Evolutionary conservation across 2,329 filamentous ascomycete genomes (phyloP), one percentile per base, ranked within the genome.

Genomic region (Emmonsiellopsis sp.): DNA sequence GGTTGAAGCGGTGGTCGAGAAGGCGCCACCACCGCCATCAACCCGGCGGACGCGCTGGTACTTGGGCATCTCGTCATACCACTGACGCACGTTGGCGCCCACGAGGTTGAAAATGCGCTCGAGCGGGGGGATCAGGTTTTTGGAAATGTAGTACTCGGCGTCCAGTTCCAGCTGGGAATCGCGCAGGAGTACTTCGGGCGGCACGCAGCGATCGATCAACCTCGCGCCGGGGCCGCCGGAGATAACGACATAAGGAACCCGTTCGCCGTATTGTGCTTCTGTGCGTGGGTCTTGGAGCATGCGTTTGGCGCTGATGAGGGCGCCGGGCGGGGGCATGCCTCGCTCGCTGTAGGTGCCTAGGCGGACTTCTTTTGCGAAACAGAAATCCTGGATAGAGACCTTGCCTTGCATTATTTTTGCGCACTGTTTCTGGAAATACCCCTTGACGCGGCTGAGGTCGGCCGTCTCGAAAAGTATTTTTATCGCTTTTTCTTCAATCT

Each of bases 1-100:
- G 63, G 52, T 37, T 33, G 55, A 63, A 57, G 63, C 59, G 2
- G 60, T 67, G 42, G 53, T 67, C 57, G 10, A 17, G 2, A 44
- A 40, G 37, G 14, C 11, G 37, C 37, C 14, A 4, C 27, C 49
- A 5, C 64, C 62, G 7, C 64, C 64, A 54, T 79, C 76, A n/a
- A 88, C 71, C 52, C 80, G 81, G 32, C 85, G 80, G 45, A 92
- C 81, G 7, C 86, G 84, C 64, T 90, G 87, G 17, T 58, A 93
- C 77, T 94, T 95, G 45, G 92, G 92, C 89, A 97, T 94, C 70
- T 96, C 90, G 58, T 95, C 89, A 64, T 90, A 97, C 93, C 93
- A 98, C 55, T 82, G 80, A 14, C 87, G 76, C 0, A 97, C 87
- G 65, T 93, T 95, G 34, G 90, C 93, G 6, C 93, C 93, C 2